These are phyloP conservation scores for Biscutella laevigata DNA, from an alignment of 441 rosid genomes.

Conservation along the genomic window DNA sequence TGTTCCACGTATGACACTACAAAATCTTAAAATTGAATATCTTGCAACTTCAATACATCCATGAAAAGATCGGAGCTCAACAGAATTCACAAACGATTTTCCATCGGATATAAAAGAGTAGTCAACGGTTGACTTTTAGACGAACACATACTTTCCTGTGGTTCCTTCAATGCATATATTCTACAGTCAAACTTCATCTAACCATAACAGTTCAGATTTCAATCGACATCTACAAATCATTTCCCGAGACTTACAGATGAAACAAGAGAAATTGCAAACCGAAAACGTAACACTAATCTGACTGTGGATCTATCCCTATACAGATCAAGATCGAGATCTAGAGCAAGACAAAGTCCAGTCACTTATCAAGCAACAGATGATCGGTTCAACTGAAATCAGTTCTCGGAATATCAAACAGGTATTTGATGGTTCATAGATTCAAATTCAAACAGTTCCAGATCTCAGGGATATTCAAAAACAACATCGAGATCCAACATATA, in stretches of 20 bases:
- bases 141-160: not conserved
- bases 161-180: no score
- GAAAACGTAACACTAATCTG: not conserved
- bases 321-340: not conserved
- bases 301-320: conserved; percentile 11
- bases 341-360: not conserved
- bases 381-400: conserved; percentile 17
- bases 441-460: conserved; percentile 9
- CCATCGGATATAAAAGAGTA: not conserved
- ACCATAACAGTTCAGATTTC: conserved; percentile 6
- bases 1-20: not conserved
- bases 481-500: conserved; percentile 18
- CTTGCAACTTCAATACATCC: conserved; percentile 9
- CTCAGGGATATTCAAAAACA: not conserved
- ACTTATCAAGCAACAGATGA: conserved; percentile 10
- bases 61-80: not conserved
- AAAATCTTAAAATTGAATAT: not conserved
- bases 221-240: conserved; percentile 7
- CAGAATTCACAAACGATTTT: not conserved
- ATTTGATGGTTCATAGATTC: conserved; percentile 3
- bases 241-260: not conserved
- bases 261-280: not conserved
- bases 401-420: not conserved
- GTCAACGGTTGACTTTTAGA: not conserved
- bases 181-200: not conserved